Conservation (phyloP, 2,329 filamentous ascomycete species). For the Davidsoniella eucalypti region DNA sequence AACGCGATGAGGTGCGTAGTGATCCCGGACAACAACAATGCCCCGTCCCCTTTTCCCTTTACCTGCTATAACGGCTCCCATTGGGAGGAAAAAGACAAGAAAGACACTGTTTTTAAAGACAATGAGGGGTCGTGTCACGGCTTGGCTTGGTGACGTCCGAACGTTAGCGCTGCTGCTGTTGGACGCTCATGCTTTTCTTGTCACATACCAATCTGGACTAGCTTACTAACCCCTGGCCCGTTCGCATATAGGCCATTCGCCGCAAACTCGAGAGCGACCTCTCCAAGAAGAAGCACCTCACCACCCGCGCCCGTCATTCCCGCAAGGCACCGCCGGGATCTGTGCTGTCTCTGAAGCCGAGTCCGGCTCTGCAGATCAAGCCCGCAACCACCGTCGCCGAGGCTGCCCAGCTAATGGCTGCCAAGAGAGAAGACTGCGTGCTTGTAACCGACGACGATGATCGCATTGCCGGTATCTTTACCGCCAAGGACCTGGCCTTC, state of each 20-base stretch:
- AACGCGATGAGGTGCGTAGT: constrained; percentile 82
- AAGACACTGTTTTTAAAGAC: neutral
- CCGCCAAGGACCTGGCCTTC: constrained; percentile 95
- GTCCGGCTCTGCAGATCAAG: constrained; percentile 93
- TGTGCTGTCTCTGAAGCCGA: constrained; percentile 87
- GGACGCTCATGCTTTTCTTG: neutral
- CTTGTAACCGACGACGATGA: constrained; percentile 96
- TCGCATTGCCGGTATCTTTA: constrained; percentile 94
- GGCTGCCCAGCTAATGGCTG: constrained; percentile 95
- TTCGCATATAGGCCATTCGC: constrained; percentile 61
- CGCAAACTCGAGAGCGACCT: constrained; percentile 94
- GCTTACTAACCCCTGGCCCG: constrained; percentile 10
- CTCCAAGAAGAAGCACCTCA: constrained; percentile 85
- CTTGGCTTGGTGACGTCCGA: neutral
- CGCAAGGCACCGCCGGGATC: constrained; percentile 93
- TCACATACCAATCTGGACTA: neutral
- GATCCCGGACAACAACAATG: neutral
- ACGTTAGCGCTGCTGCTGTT: neutral
- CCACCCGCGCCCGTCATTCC: constrained; percentile 61
- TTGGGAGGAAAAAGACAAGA: neutral
- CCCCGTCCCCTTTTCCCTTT: neutral
- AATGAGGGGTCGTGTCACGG: neutral
- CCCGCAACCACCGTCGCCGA: constrained; percentile 85
- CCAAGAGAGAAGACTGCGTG: constrained; percentile 95
- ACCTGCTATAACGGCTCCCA: neutral